Evolutionary conservation across 164 flowering plant species (phyloP), one percentile per base, ranked within the genome.

Genomic region (Akebia trifoliata): DNA sequence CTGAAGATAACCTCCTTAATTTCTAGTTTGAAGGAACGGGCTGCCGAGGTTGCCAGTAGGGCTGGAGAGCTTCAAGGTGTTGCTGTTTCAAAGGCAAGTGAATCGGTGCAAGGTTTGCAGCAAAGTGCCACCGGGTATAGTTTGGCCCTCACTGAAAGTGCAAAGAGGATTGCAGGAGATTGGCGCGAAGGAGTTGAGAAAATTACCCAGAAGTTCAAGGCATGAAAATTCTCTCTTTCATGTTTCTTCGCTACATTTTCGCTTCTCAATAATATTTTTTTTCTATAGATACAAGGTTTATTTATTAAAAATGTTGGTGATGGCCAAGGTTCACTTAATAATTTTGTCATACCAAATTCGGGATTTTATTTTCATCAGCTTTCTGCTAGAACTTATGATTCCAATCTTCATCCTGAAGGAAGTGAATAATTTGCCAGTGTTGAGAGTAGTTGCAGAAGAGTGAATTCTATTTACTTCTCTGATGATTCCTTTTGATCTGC

Each of bases 121-220:
- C 74, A 68, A 20, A 67, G 62, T 20, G 65, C 82, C 4, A 61
- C 63, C 6, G 71, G 61, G 31, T 59, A 77, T 12, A 48, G 72
- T 46, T 52, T 39, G 2, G 21, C 58, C 12, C 18, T 78, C 12
- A 77, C 70, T 54, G 96, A 86, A 56, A 80, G 91, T 10, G 79
- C 77, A 9, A 89, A 78, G 69, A 71, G 91, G 38, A 71, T 82
- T 18, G 86, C 70, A 0, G 93, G 67, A 61, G 98, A 92, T 49
- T 88, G 96, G 74, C 76, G 74, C 62, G 95, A 72, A 48, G 87
- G 95, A 40, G 85, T 88, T 34, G 89, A 73, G 69, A 89, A 81
- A 66, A 63, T 92, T 46, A 75, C 89, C 15, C 96, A 92, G 62
- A 89, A 72, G 65, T 92, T 89, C 76, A 86, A 85, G 78, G 61